Evolutionary conservation across 495 filamentous ascomycete species (phyloP).

Genomic region (Mytilinidion resinicola): DNA sequence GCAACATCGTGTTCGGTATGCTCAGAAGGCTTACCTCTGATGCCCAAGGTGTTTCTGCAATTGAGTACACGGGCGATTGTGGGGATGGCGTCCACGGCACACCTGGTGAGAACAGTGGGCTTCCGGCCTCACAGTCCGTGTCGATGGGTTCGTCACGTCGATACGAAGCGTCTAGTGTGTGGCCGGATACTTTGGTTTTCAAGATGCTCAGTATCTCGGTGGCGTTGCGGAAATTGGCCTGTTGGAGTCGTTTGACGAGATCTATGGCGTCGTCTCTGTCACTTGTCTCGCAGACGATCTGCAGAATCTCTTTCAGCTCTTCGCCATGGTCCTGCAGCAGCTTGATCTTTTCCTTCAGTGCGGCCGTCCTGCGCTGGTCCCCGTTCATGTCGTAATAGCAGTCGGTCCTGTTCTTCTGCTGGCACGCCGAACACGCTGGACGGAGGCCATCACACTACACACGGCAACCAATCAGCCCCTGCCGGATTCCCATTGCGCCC

Average conservation of each 20-base stretch:
- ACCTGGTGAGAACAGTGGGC: too few species aligned
- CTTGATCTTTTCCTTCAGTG: conserved; percentile 4
- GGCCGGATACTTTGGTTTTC: too few species aligned
- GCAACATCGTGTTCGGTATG: too few species aligned
- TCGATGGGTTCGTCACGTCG: too few species aligned
- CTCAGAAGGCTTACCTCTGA: too few species aligned
- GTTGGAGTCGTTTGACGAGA: not conserved
- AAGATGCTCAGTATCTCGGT: too few species aligned
- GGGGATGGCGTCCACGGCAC: too few species aligned
- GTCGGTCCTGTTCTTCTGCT: not conserved
- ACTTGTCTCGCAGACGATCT: not conserved
- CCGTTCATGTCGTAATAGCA: conserved; percentile 10
- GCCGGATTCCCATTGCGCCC: not conserved
- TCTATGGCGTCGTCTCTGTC: not conserved
- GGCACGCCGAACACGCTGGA: conserved; percentile 7
- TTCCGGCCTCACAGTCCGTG: too few species aligned
- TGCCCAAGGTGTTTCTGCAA: too few species aligned
- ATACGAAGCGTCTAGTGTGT: too few species aligned
- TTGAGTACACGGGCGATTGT: too few species aligned
- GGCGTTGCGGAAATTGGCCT: not conserved
- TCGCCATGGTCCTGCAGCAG: conserved; percentile 1
- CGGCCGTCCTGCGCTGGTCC: conserved; percentile 11
- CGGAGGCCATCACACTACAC: conserved; percentile 12
- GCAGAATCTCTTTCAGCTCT: conserved; percentile 3
- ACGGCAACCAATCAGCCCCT: not conserved